Evolutionary conservation across 306 rosid genomes (phyloP).

Genomic region (Luffa acutangula): DNA sequence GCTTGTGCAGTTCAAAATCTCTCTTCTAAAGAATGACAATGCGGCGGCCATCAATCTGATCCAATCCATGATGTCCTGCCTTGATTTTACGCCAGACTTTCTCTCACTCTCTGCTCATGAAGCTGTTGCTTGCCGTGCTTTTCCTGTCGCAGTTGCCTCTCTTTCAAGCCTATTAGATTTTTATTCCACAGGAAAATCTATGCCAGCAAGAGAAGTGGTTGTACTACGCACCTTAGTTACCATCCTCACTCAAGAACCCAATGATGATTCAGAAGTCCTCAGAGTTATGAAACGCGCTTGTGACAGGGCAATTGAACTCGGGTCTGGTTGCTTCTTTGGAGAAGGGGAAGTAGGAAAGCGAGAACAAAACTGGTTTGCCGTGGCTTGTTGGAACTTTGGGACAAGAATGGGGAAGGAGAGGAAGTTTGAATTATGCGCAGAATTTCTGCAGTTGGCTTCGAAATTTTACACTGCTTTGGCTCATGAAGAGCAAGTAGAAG

Average conservation of each 20-base stretch:
- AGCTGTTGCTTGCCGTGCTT: slow-evolving; percentile 87
- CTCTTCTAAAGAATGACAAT: slow-evolving; percentile 70
- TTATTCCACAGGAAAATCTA: slow-evolving; percentile 54
- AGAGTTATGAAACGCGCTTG: slow-evolving; percentile 50
- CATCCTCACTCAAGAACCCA: slow-evolving; percentile 56
- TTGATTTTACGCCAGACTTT: slow-evolving; percentile 75
- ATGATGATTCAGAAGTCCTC: slow-evolving; percentile 49
- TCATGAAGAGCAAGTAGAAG: slow-evolving; percentile 47
- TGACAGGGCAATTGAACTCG: slow-evolving; percentile 55
- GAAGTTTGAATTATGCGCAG: slow-evolving; percentile 56
- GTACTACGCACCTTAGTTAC: slow-evolving; percentile 78
- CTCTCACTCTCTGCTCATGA: slow-evolving; percentile 93
- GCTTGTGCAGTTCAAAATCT: slow-evolving; percentile 65
- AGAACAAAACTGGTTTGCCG: slow-evolving; percentile 87
- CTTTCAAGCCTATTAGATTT: slow-evolving; percentile 57
- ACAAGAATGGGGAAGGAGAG: slow-evolving; percentile 52
- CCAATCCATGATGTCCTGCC: slow-evolving; percentile 74
- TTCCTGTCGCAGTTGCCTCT: slow-evolving; percentile 69
- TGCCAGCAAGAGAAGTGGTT: slow-evolving; percentile 67
- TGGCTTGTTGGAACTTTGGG: slow-evolving; percentile 84
- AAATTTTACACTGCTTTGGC: slow-evolving; percentile 33
- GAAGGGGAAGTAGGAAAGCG: slow-evolving; percentile 76
- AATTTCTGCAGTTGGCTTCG: slow-evolving; percentile 63
- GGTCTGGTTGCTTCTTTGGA: slow-evolving; percentile 61
- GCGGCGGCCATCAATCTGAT: slow-evolving; percentile 58